phyloP scores from a whole-genome alignment of 257 asterid genomes.

The Solanum tarapatanum region DNA sequence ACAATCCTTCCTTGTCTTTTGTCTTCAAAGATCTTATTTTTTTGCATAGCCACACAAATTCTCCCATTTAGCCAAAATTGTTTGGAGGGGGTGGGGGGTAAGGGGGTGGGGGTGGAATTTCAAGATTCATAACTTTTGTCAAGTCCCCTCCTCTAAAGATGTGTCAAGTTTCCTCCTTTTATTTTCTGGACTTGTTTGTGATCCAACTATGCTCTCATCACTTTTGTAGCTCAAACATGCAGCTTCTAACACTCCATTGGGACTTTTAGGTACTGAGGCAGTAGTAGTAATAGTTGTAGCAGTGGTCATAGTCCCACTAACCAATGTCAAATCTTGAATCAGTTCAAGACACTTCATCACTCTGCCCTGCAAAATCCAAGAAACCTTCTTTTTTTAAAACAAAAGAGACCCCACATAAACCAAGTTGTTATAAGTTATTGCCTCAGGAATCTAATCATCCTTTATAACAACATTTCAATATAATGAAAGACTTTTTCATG shows the following conservation, averaged over 20 bases:
- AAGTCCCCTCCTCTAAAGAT: background rate
- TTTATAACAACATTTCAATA: background rate
- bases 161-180: constrained; percentile 50
- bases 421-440: background rate
- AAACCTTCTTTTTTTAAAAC: background rate
- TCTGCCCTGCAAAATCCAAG: constrained; percentile 36
- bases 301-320: constrained; percentile 3
- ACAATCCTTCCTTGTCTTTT: constrained; percentile 6
- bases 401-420: background rate
- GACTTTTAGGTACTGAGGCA: constrained; percentile 36
- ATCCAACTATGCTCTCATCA: constrained; percentile 34
- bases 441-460: background rate
- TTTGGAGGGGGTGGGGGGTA: background rate
- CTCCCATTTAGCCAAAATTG: constrained; percentile 14
- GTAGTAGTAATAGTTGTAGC: constrained; percentile 4
- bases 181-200: constrained; percentile 24
- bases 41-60: background rate
- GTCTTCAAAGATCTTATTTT: background rate
- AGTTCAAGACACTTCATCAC: constrained; percentile 48
- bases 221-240: constrained; percentile 49
- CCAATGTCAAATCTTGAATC: constrained; percentile 43
- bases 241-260: constrained; percentile 61
- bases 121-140: background rate
- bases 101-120: background rate
- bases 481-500: background rate